Conservation (phyloP, 2,329 filamentous ascomycete species). For the Mollisia scopiformis region DNA sequence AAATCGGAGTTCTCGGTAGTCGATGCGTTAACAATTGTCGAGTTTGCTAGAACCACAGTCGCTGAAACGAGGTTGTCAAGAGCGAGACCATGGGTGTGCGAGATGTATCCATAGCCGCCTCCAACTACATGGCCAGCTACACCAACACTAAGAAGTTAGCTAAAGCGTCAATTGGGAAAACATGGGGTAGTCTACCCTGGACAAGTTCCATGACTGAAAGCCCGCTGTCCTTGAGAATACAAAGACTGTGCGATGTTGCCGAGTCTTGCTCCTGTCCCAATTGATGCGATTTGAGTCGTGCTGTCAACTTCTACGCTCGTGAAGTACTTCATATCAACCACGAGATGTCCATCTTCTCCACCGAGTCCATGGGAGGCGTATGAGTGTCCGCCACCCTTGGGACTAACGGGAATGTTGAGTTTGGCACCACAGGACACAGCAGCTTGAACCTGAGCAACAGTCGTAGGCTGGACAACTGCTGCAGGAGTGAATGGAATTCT, state of each 20-base stretch:
- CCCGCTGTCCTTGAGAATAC: conserved; percentile 38
- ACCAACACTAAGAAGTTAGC: conserved; percentile 15
- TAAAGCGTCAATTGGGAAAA: neutral
- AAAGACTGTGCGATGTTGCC: conserved; percentile 46
- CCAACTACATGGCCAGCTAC: conserved; percentile 20
- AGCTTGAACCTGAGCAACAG: conserved; percentile 39
- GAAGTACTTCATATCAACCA: conserved; percentile 57
- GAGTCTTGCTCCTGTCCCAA: conserved; percentile 46
- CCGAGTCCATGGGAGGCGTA: conserved; percentile 51
- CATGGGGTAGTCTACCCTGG: conserved; percentile 32
- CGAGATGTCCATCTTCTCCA: conserved; percentile 53
- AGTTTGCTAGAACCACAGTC: conserved; percentile 20
- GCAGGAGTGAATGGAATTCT: conserved; percentile 22
- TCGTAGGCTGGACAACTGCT: conserved; percentile 6
- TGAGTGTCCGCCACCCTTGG: conserved; percentile 56
- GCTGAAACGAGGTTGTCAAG: conserved; percentile 22
- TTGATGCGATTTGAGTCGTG: conserved; percentile 26
- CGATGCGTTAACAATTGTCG: conserved; percentile 40
- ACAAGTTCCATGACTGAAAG: conserved; percentile 48
- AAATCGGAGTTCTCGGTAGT: conserved; percentile 45
- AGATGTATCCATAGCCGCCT: conserved; percentile 25
- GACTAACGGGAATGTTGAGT: conserved; percentile 47
- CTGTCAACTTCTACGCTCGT: conserved; percentile 55
- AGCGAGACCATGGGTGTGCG: conserved; percentile 23
- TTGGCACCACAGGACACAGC: conserved; percentile 50